Evolutionary conservation across 2,329 filamentous ascomycete species (phyloP).

Genomic region (Cladosporium cucumerinum): DNA sequence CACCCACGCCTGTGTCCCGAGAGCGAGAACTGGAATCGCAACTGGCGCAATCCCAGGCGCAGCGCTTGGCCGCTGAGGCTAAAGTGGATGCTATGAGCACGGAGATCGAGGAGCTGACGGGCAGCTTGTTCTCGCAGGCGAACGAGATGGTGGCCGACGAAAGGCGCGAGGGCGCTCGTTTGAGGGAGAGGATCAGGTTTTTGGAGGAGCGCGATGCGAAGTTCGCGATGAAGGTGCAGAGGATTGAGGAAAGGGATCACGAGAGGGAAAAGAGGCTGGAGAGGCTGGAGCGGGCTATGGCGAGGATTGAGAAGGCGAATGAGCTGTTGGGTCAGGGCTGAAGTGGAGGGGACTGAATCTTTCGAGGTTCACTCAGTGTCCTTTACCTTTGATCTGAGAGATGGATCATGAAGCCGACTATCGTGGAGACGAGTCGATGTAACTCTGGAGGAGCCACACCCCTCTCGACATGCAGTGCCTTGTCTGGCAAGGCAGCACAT

Average conservation of each 20-base stretch:
- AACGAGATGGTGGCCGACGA: slow-evolving; percentile 85
- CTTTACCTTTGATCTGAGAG: background rate
- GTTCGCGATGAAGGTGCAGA: slow-evolving; percentile 66
- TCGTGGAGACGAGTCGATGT: background rate
- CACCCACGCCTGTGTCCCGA: slow-evolving; percentile 27
- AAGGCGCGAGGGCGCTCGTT: slow-evolving; percentile 64
- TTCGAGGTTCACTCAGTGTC: background rate
- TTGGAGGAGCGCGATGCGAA: slow-evolving; percentile 69
- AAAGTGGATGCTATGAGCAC: slow-evolving; percentile 62
- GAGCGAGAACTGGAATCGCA: slow-evolving; percentile 57
- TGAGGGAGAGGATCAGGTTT: slow-evolving; percentile 67
- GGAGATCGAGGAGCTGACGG: slow-evolving; percentile 77
- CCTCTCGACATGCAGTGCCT: background rate
- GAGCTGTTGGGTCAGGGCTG: slow-evolving; percentile 50
- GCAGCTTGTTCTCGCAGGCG: slow-evolving; percentile 73
- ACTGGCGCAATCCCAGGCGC: slow-evolving; percentile 62
- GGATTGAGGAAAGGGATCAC: slow-evolving; percentile 65
- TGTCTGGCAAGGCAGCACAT: background rate
- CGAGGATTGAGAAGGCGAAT: slow-evolving; percentile 67
- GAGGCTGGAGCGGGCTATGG: slow-evolving; percentile 66
- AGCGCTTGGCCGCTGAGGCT: slow-evolving; percentile 67
- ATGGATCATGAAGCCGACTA: background rate
- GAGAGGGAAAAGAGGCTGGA: slow-evolving; percentile 69
- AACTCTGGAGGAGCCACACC: background rate
- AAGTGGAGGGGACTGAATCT: slow-evolving; percentile 13